A percentile compares a stretch with the other conserved stretches of the same genome.
These are phyloP conservation scores for Talaromyces borbonicus DNA, from an alignment of 495 filamentous ascomycete genomes.

Conservation along the genomic window DNA sequence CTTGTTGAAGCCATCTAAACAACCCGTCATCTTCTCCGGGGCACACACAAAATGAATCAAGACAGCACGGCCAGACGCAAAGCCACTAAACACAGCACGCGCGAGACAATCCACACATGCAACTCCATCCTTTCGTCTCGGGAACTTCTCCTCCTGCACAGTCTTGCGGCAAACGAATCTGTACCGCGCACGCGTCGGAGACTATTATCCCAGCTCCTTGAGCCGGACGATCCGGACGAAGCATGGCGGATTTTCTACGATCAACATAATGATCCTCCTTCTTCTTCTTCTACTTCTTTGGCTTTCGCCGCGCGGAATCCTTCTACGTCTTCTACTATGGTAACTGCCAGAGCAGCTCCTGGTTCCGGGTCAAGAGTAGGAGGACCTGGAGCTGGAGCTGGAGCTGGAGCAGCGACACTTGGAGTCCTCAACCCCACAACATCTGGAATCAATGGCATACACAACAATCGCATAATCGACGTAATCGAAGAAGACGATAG, in stretches of 20 bases:
- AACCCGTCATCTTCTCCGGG: no score
- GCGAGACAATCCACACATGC: constrained; percentile 28
- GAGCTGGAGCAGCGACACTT: no score
- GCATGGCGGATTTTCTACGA: neutral
- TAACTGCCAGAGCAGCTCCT: no score
- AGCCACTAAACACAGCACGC: constrained; percentile 2
- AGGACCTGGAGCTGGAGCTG: no score
- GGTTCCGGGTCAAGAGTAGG: no score
- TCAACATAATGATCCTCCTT: no score
- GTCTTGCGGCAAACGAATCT: constrained; percentile 26
- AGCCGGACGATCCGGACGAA: constrained; percentile 17
- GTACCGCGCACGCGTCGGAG: constrained; percentile 32
- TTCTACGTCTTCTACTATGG: neutral
- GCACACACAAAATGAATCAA: no score
- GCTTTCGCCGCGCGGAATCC: neutral
- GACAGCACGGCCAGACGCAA: neutral
- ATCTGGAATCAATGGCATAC: no score
- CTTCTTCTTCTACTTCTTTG: neutral
- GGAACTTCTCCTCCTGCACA: constrained; percentile 28
- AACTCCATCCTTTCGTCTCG: constrained; percentile 25
- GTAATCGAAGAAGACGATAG: neutral
- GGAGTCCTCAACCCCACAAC: no score
- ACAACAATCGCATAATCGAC: no score
- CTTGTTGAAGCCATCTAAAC: no score
- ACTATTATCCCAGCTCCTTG: constrained; percentile 27